Base-by-base conservation (phyloP, 1,139 yeast genomes). In the Geotrichum klebahnii region DNA sequence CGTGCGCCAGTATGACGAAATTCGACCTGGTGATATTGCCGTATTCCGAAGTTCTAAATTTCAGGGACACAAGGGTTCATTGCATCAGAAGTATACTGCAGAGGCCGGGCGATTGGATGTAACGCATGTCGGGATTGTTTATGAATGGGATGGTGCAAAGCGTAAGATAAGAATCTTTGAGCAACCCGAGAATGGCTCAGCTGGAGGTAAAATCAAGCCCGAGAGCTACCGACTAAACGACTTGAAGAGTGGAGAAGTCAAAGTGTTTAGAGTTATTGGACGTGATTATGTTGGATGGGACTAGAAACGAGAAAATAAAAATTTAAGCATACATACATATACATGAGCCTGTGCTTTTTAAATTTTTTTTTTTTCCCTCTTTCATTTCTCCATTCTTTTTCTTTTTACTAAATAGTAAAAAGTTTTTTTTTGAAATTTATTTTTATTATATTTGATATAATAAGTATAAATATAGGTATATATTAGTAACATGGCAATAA, bases 1-100 rank as follows among this genome's bases (percentile, higher is more conserved):
- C 36, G 78, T 81, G 12, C 72, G 76, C 19, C 79, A 78, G 57
- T 60, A 71, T 29, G 92, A 81, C 50, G 86, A 81, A 42, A 78
- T 88, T 52, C 76, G 78, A 46, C 82, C 94, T 0, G 98, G 98
- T 52, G 97, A 92, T 64, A 74, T 92, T 16, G 69, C 88, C 44
- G 84, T 88, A 54, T 77, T 88, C 57, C 79, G 82, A 59, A 79
- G 80, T 53, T 96, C 89, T 8, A 77, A 77, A 55, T 89, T 90
- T 68, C 80, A 78, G 53, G 78, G 82, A 6, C 87, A 82, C 59
- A 82, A 82, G 62, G 74, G 74, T 16, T 61, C 71, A 1, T 77
- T 82, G 49, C 78, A 75, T 53, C 77, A 71, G 58, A 77, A 76
- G 59, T 66, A 71, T 43, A 52, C 65, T 2, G 55, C 62, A 19